Percentiles rank a stretch among this genome's conserved stretches.
Conservation (phyloP, 768 basidiomycete species). For the Lepiota brunneoincarnata region DNA sequence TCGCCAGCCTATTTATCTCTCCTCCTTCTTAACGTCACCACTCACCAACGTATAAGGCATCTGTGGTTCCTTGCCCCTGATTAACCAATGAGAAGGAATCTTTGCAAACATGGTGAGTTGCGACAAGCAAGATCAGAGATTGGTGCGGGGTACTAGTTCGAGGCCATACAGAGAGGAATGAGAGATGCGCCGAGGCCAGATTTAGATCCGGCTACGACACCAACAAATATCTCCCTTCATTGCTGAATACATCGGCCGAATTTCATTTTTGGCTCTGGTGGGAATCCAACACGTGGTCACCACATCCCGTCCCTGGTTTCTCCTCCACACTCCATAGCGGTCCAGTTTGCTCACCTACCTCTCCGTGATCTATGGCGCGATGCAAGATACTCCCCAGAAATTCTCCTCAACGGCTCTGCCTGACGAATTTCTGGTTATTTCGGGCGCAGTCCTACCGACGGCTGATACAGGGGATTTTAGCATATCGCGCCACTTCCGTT, state of each 20-base stretch:
- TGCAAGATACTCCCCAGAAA: background rate
- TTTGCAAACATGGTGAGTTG: slow-evolving; percentile 19
- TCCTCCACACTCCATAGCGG: too few species aligned
- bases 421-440: background rate
- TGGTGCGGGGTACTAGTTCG: slow-evolving; percentile 8
- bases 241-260: slow-evolving; percentile 6
- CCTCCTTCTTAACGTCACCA: slow-evolving; percentile 17
- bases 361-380: background rate
- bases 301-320: too few species aligned
- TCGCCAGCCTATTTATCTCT: slow-evolving; percentile 9
- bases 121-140: slow-evolving; percentile 5
- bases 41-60: slow-evolving; percentile 26
- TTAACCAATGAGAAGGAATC: slow-evolving; percentile 15
- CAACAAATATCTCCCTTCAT: slow-evolving; percentile 8
- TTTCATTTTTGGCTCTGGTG: background rate
- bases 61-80: slow-evolving; percentile 16
- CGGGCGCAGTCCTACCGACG: background rate
- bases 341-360: background rate
- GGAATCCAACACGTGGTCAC: background rate
- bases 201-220: slow-evolving; percentile 6
- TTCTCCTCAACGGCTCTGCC: background rate
- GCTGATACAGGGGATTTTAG: too few species aligned
- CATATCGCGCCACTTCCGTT: too few species aligned
- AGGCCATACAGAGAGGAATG: background rate
- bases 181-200: background rate